These are phyloP conservation scores for Zygnema cylindricum DNA, from an alignment of 139 green algal genomes.

Conservation along the genomic window DNA sequence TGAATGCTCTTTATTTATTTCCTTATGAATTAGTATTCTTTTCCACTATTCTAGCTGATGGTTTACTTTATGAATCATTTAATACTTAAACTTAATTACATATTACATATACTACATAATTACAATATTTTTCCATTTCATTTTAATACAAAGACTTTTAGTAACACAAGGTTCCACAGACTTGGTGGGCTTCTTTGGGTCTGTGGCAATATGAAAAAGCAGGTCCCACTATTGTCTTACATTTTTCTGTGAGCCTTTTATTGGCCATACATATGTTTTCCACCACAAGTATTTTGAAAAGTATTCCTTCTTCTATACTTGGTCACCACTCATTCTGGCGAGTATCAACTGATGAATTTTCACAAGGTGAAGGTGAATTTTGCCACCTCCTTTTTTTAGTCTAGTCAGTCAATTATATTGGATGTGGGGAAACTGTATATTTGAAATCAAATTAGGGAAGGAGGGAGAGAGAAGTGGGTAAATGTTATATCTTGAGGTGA, in stretches of 20 bases:
- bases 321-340: not conserved
- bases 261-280: not conserved
- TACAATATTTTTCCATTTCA: constrained; percentile 1
- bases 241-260: not conserved
- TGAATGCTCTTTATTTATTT: not conserved
- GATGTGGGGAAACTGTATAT: not conserved
- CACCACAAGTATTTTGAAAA: not conserved
- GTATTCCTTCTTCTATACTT: not conserved
- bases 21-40: too few relatives aligned
- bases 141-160: not conserved
- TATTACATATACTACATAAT: constrained; percentile 1
- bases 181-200: not conserved
- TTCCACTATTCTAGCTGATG: too few relatives aligned
- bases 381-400: not conserved
- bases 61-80: too few relatives aligned
- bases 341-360: not conserved
- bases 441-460: not conserved
- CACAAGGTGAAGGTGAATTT: not conserved
- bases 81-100: too few relatives aligned
- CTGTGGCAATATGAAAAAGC: not conserved
- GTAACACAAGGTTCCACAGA: not conserved
- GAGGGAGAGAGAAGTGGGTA: not conserved
- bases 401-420: not conserved
- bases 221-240: not conserved
- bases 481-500: too few relatives aligned